Base-by-base conservation (phyloP, 2,329 filamentous ascomycete species). In the Knufia fluminis region DNA sequence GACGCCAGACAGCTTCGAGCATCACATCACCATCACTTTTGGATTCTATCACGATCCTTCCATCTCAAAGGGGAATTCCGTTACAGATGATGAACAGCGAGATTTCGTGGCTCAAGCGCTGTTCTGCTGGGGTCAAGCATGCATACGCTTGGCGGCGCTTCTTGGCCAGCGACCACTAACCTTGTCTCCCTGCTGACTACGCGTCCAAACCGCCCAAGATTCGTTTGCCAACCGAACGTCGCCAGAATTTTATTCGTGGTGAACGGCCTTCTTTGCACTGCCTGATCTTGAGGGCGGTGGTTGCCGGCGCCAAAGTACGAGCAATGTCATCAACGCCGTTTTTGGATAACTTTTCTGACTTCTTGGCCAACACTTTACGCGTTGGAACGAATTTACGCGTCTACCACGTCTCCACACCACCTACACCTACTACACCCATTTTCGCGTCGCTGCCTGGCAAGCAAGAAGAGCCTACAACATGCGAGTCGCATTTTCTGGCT, bases 391-490 rank as follows among this genome's bases (percentile, higher is more conserved):
- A 68, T 42, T 85, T 94, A 64, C 82, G 76, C 55, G 75, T 91
- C 60, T 83, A 94, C 66, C 91, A 98, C 70, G 71, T 96, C 58
- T 94, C 88, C 20, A 94, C 90, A 3, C 85, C 86, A 12, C 86
- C 91, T 3, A 83, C 80, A 28, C 76, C 76, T 62, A 84, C 82
- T 54, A 76, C 82, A 7, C 77, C 91, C 14, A 78, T 98, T 38
- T 96, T 85, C 69, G 83, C 86, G 31, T 77, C 90, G 28, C 82
- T 86, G 3, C 86, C 86, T 3, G 80, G 82, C 51, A 72, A 79
- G 55, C 77, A 78, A 38, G 77, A 84, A 7, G 85, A 94, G 62
- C 76, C 79, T 52, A 98, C 92, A 0, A 91, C 83, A 59, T 84
- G 86, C 69, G 88, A 95, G 65, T 89, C 79, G 41, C 92, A 98